phyloP scores from a whole-genome alignment of 345 rosid genomes.

The Cochlearia excelsa region DNA sequence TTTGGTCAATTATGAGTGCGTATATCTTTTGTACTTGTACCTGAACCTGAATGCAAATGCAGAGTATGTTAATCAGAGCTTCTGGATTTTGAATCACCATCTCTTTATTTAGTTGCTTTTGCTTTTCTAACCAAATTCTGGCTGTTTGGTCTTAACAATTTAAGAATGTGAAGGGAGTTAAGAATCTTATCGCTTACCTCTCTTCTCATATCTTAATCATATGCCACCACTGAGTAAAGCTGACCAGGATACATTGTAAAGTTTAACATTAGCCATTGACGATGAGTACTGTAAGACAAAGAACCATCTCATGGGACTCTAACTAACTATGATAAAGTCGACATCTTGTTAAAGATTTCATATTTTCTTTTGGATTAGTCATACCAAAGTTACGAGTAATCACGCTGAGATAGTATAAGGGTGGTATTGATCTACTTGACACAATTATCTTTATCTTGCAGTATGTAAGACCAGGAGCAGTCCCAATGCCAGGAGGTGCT shows the following conservation, averaged over 20 bases:
- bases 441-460: conserved; percentile 46
- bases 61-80: conserved; percentile 26
- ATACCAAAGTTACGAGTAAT: conserved; percentile 14
- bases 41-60: conserved; percentile 33
- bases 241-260: conserved; percentile 2
- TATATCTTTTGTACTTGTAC: conserved; percentile 39
- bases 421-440: conserved; percentile 29
- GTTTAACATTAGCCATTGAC: conserved; percentile 8
- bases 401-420: conserved; percentile 9
- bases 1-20: conserved; percentile 12
- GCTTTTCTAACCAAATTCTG: neutral
- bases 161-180: conserved; percentile 22
- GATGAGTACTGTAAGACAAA: conserved; percentile 20
- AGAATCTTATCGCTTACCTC: conserved; percentile 13
- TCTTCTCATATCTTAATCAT: conserved; percentile 13
- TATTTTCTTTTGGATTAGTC: conserved; percentile 12
- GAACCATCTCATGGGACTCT: conserved; percentile 21
- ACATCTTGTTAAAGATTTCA: conserved; percentile 12
- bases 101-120: conserved; percentile 2
- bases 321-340: conserved; percentile 18
- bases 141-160: conserved; percentile 18
- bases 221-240: neutral
- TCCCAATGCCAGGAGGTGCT: conserved; percentile 68
- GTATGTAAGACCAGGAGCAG: conserved; percentile 98
- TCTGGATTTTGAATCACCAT: conserved; percentile 9